phyloP scores from a whole-genome alignment of 1,284 basidiomycete genomes.

The Moesziomyces aphidis region DNA sequence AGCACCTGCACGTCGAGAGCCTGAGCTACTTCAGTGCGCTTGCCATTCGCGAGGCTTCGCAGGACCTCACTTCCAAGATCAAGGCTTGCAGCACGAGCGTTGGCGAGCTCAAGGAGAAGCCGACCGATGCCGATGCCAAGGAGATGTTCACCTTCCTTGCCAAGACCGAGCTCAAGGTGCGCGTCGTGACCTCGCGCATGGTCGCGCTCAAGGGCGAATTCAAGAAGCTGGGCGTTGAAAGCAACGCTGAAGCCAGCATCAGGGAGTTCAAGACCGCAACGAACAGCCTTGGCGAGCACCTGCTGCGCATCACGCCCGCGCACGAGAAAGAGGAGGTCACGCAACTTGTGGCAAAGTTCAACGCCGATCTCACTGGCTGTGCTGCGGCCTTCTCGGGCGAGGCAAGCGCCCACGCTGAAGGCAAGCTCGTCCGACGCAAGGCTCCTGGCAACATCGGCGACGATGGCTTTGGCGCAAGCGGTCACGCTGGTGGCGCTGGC shows the following conservation, averaged over 20 bases:
- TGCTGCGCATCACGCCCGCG: slow-evolving; percentile 14
- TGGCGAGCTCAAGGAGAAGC: background rate
- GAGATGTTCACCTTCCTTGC: slow-evolving; percentile 6
- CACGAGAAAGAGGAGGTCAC: slow-evolving; percentile 6
- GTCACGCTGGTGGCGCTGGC: no score
- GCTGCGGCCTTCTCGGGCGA: slow-evolving; percentile 1
- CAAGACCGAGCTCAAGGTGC: slow-evolving; percentile 18
- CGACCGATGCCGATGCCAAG: slow-evolving; percentile 10
- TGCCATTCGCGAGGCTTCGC: slow-evolving; percentile 5
- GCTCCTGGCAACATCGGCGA: no score
- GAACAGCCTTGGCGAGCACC: slow-evolving; percentile 1
- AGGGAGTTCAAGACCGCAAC: slow-evolving; percentile 9
- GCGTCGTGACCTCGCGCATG: background rate
- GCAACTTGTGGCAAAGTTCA: slow-evolving; percentile 7
- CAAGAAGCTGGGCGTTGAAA: slow-evolving; percentile 11
- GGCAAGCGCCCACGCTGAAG: no score
- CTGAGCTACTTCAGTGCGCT: slow-evolving; percentile 8
- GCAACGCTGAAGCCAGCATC: background rate
- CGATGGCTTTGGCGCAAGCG: no score
- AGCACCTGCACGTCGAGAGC: slow-evolving; percentile 2
- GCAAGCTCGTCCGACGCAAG: no score
- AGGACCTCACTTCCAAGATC: slow-evolving; percentile 11
- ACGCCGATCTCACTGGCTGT: slow-evolving; percentile 4
- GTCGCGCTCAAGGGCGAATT: slow-evolving; percentile 16
- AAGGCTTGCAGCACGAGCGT: background rate